phyloP scores from a whole-genome alignment of 495 filamentous ascomycete genomes.

The Xylaria palmicola region DNA sequence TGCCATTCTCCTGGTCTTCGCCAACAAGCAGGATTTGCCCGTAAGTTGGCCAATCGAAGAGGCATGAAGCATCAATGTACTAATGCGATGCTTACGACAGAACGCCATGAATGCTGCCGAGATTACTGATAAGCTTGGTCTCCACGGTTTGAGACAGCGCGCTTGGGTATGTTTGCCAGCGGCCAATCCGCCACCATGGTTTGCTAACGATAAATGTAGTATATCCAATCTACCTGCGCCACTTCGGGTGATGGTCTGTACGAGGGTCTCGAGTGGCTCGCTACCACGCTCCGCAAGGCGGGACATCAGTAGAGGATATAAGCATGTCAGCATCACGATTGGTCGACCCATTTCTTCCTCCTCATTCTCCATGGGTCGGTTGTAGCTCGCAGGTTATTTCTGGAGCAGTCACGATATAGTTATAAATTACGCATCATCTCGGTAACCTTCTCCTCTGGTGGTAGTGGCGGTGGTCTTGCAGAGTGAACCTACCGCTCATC shows the following conservation, averaged over 20 bases:
- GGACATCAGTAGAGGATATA: constrained; percentile 66
- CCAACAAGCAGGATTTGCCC: constrained; percentile 99
- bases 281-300: constrained; percentile 89
- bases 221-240: constrained; percentile 99
- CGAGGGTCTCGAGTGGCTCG: constrained; percentile 99
- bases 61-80: background rate
- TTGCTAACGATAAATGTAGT: constrained; percentile 56
- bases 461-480: constrained; percentile 37
- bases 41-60: constrained; percentile 52
- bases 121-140: constrained; percentile 99
- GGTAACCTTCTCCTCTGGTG: constrained; percentile 35
- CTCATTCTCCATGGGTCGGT: constrained; percentile 44
- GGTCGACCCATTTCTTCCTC: constrained; percentile 28
- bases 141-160: constrained; percentile 96
- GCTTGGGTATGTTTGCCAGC: constrained; percentile 79
- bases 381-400: constrained; percentile 45
- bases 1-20: constrained; percentile 95
- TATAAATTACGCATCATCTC: constrained; percentile 37
- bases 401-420: constrained; percentile 47
- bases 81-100: constrained; percentile 43
- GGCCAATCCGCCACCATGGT: constrained; percentile 3
- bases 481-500: constrained; percentile 29
- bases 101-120: constrained; percentile 99
- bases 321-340: constrained; percentile 23
- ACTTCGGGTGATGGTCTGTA: constrained; percentile 99